These are phyloP conservation scores for Moringa oleifera DNA, from an alignment of 345 rosid genomes.

Conservation along the genomic window DNA sequence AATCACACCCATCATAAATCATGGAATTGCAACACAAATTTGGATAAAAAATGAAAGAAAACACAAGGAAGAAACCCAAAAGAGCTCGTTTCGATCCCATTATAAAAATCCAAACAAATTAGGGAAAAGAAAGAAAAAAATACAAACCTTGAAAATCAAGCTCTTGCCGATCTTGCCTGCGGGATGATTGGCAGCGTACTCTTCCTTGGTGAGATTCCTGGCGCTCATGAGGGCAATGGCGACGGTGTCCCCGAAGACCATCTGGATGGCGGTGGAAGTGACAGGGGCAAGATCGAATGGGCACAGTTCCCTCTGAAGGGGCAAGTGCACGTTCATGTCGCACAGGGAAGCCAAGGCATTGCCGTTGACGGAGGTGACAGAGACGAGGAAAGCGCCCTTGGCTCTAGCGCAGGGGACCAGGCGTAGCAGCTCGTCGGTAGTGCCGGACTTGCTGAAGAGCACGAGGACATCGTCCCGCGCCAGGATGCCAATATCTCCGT, in stretches of 20 bases:
- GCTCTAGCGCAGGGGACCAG: constrained; percentile 90
- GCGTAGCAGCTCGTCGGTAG: constrained; percentile 82
- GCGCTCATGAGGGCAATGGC: constrained; percentile 96
- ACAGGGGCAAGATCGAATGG: constrained; percentile 96
- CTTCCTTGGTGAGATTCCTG: constrained; percentile 70
- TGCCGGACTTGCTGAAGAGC: constrained; percentile 79
- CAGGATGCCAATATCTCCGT: constrained; percentile 86
- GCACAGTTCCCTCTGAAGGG: constrained; percentile 81
- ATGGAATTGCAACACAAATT: not conserved
- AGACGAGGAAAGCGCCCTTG: constrained; percentile 61
- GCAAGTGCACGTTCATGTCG: constrained; percentile 84
- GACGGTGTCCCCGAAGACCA: constrained; percentile 98
- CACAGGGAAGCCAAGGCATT: constrained; percentile 58
- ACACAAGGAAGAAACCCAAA: no score
- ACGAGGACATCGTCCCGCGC: constrained; percentile 52
- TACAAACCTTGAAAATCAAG: constrained; percentile 78
- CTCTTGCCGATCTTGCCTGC: constrained; percentile 94
- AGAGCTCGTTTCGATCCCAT: no score
- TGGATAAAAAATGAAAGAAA: no score
- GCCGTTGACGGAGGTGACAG: constrained; percentile 73
- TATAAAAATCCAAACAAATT: no score
- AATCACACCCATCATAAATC: not conserved
- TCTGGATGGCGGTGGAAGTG: constrained; percentile 95
- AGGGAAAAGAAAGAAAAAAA: no score
- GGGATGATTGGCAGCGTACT: constrained; percentile 90